Evolutionary conservation across 2,329 filamentous ascomycete species (phyloP), one percentile per base, ranked within the genome.

Genomic region (Fusarium tjaetaba): DNA sequence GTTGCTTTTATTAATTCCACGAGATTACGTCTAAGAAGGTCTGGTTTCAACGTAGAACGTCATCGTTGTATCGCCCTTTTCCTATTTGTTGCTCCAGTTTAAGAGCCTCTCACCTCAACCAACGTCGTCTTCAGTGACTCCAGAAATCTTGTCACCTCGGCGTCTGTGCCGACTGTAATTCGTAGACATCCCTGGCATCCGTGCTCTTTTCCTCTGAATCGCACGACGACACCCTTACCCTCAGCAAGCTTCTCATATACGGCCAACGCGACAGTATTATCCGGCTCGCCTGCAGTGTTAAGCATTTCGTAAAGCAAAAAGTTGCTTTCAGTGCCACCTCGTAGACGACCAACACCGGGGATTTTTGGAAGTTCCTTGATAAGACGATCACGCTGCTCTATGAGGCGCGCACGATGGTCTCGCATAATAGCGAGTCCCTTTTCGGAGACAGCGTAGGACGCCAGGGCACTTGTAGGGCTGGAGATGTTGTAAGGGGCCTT

Each of bases 401-500:
- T 80, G 68, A 98, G 92, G 77, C 88, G 87, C n/a, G 87, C 87
- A 46, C 89, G 88, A 82, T 97, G 93, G 36, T 77, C 82, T 43
- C 86, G 86, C 95, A 98, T 97, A 20, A 92, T 87, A 2, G 86
- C 84, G 49, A 98, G 82, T 34, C 95, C 95, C 24, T 86, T 82
- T 0, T 86, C 84, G 3, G 89, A 87, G 43, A 98, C 85, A 7
- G 94, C 95, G 28, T 92, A 89, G 42, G 87, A 88, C 2, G 95
- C 96, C 24, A 99, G 87, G 41, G 92, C 91, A 77, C 92, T 95
- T 2, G 96, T 98, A 1, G 94, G 94, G 77, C 92, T 96, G 8
- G 94, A 93, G 77, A 99, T 92, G 83, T 98, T 98, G 85, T 99
- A 99, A 1, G 96, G 96, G 1, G 96, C 96, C 84, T 98, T 98